Conservation (phyloP, 345 rosid species). For the Pugionium cornutum region DNA sequence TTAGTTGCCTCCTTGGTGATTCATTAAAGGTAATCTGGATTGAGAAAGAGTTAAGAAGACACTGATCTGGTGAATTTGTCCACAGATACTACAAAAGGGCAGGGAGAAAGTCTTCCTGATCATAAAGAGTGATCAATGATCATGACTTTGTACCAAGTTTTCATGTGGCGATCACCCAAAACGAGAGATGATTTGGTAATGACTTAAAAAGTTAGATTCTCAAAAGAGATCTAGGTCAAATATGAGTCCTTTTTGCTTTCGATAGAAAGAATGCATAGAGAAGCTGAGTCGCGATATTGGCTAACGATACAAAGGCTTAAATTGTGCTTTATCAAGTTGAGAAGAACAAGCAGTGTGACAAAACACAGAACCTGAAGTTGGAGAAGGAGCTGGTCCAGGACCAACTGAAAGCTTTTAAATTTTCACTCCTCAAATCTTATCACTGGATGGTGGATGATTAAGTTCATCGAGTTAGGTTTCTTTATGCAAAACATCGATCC, state of each 20-base stretch:
- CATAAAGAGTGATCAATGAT: neutral
- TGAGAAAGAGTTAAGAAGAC: neutral
- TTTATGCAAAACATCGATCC: neutral
- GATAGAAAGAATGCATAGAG: constrained; percentile 78
- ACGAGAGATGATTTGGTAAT: constrained; percentile 49
- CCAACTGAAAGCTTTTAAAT: no score
- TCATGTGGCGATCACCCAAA: neutral
- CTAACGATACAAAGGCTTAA: constrained; percentile 29
- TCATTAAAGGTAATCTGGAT: constrained; percentile 6
- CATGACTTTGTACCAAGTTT: neutral
- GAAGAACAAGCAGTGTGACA: constrained; percentile 32
- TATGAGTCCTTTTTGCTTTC: constrained; percentile 46
- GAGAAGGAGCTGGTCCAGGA: no score
- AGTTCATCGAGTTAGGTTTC: neutral
- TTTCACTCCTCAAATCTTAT: no score
- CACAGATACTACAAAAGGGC: no score
- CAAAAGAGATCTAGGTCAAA: constrained; percentile 38
- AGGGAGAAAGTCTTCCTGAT: neutral
- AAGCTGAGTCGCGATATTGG: constrained; percentile 65
- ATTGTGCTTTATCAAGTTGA: neutral
- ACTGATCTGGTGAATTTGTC: constrained; percentile 38
- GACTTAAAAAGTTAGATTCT: no score
- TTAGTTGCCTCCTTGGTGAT: constrained; percentile 49
- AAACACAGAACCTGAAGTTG: no score
- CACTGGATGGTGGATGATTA: constrained; percentile 28